Conservation (phyloP, 768 basidiomycete genomes). For the Kwoniella sp. region DNA sequence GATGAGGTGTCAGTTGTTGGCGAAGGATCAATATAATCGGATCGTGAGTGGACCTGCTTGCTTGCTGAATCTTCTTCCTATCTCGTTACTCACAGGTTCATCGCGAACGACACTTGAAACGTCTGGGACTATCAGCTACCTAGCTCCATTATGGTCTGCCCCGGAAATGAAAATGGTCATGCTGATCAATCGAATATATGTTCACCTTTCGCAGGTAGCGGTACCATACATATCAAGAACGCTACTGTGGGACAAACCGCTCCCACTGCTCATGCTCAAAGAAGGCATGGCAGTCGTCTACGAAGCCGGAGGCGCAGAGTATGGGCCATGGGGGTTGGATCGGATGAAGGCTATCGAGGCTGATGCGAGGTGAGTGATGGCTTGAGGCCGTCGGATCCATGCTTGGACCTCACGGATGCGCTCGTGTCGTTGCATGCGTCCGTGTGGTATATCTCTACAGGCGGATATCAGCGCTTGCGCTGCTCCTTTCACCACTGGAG, state of each 20-base stretch:
- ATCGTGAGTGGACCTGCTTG: slow-evolving; percentile 62
- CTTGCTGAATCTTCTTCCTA: neutral
- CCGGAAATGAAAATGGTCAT: neutral
- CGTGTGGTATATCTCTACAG: too few species aligned
- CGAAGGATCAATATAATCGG: slow-evolving; percentile 80
- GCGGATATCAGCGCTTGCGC: too few species aligned
- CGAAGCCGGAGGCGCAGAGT: slow-evolving; percentile 75
- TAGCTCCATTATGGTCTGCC: neutral
- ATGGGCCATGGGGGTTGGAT: slow-evolving; percentile 71
- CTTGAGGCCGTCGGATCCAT: too few species aligned
- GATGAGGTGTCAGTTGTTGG: slow-evolving; percentile 72
- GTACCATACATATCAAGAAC: slow-evolving; percentile 64
- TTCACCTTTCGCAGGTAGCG: slow-evolving; percentile 63
- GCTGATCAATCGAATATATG: slow-evolving; percentile 1
- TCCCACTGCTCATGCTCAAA: slow-evolving; percentile 72
- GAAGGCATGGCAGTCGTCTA: slow-evolving; percentile 78
- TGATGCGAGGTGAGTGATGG: slow-evolving; percentile 66
- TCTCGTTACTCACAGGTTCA: neutral
- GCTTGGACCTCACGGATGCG: too few species aligned
- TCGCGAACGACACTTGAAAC: neutral
- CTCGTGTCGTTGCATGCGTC: too few species aligned
- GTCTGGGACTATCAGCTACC: too few species aligned
- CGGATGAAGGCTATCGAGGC: slow-evolving; percentile 66
- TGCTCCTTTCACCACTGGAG: too few species aligned
- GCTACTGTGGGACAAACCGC: slow-evolving; percentile 65